These are phyloP conservation scores for Fusarium sp. DNA, from an alignment of 2,329 filamentous ascomycete species.

Conservation along the genomic window DNA sequence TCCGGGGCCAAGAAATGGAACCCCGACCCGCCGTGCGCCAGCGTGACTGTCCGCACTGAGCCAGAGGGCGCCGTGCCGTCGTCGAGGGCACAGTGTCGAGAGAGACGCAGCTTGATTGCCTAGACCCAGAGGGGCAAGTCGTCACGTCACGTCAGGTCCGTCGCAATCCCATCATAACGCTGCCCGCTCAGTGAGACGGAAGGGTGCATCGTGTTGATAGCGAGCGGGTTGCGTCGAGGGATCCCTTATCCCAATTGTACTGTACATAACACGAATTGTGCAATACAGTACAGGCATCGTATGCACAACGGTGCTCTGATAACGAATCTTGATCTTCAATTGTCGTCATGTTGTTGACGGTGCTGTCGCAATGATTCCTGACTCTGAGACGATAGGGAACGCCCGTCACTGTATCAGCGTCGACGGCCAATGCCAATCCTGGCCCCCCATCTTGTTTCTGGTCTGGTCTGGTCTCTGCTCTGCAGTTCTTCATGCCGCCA, in stretches of 20 bases:
- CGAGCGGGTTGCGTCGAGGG: not conserved
- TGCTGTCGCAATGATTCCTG: constrained; percentile 34
- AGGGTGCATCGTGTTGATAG: constrained; percentile 15
- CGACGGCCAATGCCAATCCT: constrained; percentile 20
- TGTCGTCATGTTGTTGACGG: constrained; percentile 33
- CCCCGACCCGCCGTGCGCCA: constrained; percentile 29
- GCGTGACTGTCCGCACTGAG: constrained; percentile 22
- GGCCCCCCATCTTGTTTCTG: constrained; percentile 27
- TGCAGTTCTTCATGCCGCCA: constrained; percentile 33
- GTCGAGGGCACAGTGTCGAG: constrained; percentile 29
- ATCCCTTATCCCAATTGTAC: not conserved
- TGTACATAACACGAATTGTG: constrained; percentile 22
- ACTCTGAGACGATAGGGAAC: constrained; percentile 33
- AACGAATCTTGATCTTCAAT: constrained; percentile 22
- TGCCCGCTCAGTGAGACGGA: constrained; percentile 19
- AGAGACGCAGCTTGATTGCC: not conserved
- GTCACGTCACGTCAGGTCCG: constrained; percentile 34
- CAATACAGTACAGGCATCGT: constrained; percentile 24
- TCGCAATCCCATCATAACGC: constrained; percentile 30
- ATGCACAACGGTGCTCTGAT: constrained; percentile 15
- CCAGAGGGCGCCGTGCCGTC: constrained; percentile 5
- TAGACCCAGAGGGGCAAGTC: constrained; percentile 33
- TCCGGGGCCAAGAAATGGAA: constrained; percentile 20
- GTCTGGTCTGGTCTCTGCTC: not conserved
- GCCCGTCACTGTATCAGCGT: constrained; percentile 25